These are phyloP conservation scores for Mesembryanthemum crystallinum DNA, from an alignment of 148 eudicot genomes.

Conservation along the genomic window DNA sequence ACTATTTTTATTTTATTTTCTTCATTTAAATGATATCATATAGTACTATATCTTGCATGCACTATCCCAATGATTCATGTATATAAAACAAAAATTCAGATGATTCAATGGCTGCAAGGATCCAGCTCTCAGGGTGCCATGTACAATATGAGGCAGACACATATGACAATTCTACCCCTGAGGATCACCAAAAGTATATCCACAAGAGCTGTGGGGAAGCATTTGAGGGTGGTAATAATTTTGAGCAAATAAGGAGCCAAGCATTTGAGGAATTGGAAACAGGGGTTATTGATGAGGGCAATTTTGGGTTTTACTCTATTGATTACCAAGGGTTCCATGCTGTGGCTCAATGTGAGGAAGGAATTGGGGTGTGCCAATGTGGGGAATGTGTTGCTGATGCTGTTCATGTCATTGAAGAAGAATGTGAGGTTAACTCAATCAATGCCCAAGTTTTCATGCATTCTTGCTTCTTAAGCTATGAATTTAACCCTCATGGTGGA, in stretches of 20 bases:
- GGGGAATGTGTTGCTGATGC: conserved; percentile 46
- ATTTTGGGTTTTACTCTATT: conserved; percentile 37
- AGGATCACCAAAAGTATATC: neutral
- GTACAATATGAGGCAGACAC: conserved; percentile 23
- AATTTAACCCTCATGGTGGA: conserved; percentile 12
- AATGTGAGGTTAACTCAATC: conserved; percentile 38
- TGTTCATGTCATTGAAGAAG: conserved; percentile 33
- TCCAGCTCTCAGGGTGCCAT: conserved; percentile 35
- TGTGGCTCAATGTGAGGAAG: conserved; percentile 46
- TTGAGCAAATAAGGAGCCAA: conserved; percentile 29
- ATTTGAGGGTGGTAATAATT: neutral
- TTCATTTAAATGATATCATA: too few species aligned
- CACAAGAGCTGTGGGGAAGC: conserved; percentile 16
- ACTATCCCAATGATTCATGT: neutral
- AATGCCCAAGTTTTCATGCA: conserved; percentile 46
- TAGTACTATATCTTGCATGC: neutral
- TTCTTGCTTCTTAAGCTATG: conserved; percentile 41
- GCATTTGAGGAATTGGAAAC: conserved; percentile 38
- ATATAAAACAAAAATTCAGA: neutral
- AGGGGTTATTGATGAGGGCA: conserved; percentile 20
- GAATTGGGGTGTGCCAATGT: conserved; percentile 42
- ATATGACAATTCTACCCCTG: conserved; percentile 9
- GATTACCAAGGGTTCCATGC: conserved; percentile 29
- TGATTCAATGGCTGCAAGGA: conserved; percentile 26
- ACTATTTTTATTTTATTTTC: too few species aligned